Evolutionary conservation across 345 rosid species (phyloP).

Genomic region (Syzygium oleosum): DNA sequence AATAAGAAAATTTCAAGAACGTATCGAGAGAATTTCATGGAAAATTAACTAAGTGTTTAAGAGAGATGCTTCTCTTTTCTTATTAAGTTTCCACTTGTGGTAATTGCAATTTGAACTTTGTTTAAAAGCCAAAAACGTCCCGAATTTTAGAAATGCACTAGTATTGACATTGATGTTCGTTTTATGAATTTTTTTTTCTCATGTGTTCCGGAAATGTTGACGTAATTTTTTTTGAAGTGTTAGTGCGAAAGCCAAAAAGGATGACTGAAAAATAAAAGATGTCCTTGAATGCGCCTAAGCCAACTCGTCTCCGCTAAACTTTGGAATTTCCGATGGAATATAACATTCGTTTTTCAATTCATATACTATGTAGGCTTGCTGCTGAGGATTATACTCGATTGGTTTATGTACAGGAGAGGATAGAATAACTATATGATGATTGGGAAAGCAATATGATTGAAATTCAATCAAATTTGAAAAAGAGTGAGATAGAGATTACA

Average conservation of each 20-base stretch:
- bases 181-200: neutral
- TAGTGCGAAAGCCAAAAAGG: neutral
- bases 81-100: neutral
- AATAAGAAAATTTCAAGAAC: neutral
- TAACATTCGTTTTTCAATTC: neutral
- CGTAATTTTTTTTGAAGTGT: neutral
- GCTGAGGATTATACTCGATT: neutral
- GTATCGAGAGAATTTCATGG: neutral
- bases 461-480: neutral
- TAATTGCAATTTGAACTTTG: neutral
- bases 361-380: neutral
- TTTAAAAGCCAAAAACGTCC: neutral
- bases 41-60: neutral
- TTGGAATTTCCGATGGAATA: neutral
- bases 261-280: neutral
- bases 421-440: neutral
- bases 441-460: neutral
- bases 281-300: neutral
- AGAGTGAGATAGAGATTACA: neutral
- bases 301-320: neutral
- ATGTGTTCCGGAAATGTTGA: neutral
- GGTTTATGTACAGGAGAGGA: neutral
- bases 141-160: neutral
- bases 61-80: neutral
- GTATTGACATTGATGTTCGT: neutral